phyloP scores from a whole-genome alignment of 2,329 filamentous ascomycete species.

The Botrytis deweyae region DNA sequence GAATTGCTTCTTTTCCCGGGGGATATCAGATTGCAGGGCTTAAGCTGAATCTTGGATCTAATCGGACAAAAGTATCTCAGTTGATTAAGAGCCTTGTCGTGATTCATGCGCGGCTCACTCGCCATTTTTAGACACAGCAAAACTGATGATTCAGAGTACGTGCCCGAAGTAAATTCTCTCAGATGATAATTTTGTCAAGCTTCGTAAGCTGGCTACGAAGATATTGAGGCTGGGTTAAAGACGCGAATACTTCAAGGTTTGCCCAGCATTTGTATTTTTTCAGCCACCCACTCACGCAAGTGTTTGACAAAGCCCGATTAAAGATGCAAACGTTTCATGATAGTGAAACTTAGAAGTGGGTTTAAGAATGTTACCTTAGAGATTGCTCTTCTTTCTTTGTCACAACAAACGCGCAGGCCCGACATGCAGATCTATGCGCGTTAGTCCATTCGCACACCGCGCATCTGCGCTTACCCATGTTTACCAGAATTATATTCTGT shows the following conservation, averaged over 20 bases:
- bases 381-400: neutral
- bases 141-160: neutral
- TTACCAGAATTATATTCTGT: neutral
- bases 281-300: neutral
- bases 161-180: neutral
- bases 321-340: neutral
- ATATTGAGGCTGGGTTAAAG: neutral
- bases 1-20: neutral
- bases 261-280: neutral
- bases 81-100: neutral
- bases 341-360: neutral
- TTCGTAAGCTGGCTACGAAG: neutral
- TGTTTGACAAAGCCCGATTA: neutral
- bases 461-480: neutral
- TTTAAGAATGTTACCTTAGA: neutral
- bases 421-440: neutral
- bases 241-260: neutral
- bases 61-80: neutral
- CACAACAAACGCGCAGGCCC: neutral
- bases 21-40: neutral
- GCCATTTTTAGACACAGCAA: neutral
- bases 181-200: neutral
- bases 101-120: neutral
- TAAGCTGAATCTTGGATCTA: neutral
- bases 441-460: neutral